Evolutionary conservation across 1,139 yeast genomes (phyloP).

Genomic region (Candida sp.): DNA sequence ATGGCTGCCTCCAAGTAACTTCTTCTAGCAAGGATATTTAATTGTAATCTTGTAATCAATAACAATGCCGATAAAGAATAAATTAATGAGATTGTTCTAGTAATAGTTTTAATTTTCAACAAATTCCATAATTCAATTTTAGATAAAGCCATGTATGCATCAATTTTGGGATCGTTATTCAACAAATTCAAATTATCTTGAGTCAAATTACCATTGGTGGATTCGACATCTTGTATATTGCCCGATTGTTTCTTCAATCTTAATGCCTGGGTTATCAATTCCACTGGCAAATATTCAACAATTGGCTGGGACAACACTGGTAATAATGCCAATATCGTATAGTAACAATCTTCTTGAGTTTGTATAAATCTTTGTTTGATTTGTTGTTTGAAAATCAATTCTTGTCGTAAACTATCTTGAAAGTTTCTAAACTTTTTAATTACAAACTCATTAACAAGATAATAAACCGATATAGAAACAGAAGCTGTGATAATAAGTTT

Average conservation of each 20-base stretch:
- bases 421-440: slow-evolving; percentile 60
- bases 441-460: slow-evolving; percentile 57
- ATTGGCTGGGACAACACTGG: slow-evolving; percentile 75
- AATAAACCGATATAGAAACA: slow-evolving; percentile 53
- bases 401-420: slow-evolving; percentile 68
- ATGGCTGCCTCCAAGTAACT: slow-evolving; percentile 81
- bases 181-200: slow-evolving; percentile 38
- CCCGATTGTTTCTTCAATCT: slow-evolving; percentile 43
- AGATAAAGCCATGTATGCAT: slow-evolving; percentile 37
- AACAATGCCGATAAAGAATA: slow-evolving; percentile 70
- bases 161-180: slow-evolving; percentile 24
- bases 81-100: slow-evolving; percentile 69
- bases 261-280: slow-evolving; percentile 66
- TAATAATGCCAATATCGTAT: slow-evolving; percentile 77
- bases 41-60: slow-evolving; percentile 76
- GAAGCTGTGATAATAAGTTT: slow-evolving; percentile 59
- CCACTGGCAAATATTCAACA: slow-evolving; percentile 64
- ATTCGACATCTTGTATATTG: slow-evolving; percentile 6
- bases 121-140: slow-evolving; percentile 87
- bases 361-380: slow-evolving; percentile 75
- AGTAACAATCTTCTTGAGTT: slow-evolving; percentile 88
- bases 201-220: slow-evolving; percentile 23
- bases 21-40: slow-evolving; percentile 83
- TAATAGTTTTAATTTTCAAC: slow-evolving; percentile 69
- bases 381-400: slow-evolving; percentile 77